Evolutionary conservation across 176 grass and related monocot genomes (phyloP), one percentile per base, ranked within the genome.

Genomic region (Triticum timopheevii): DNA sequence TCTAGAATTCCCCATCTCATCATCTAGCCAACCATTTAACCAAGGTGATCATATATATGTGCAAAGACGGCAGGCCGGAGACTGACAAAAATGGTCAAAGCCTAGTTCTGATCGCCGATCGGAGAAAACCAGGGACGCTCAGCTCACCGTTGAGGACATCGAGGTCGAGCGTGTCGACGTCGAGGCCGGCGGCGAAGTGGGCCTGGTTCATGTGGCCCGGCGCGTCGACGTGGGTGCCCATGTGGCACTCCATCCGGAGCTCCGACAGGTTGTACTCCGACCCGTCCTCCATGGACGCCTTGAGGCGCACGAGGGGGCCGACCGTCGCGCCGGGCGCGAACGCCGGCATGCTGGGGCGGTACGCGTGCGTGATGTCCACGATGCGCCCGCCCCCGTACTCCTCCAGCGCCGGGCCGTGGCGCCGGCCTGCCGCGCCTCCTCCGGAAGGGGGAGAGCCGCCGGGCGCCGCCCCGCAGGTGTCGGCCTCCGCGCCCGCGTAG

Each of bases 351-450:
- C 86, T 86, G 24, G 89, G 77, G 13, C 83, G 87, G 89, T 95
- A 95, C 62, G 87, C 89, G 80, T 98, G 95, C 68, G 91, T 98
- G 79, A 95, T 98, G 86, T 98, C 93, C 67, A 98, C 22, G 90
- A 98, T 93, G 62, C 86, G 49, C 40, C 89, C 84, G 52, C 80
- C 86, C 76, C 80, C 93, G 85, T 90, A 78, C 90, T 92, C 93
- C 85, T 88, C 93, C 10, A 83, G 65, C 42, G 23, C 72, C 42
- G 42, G 72, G 72, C 72, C 72, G 72, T 75, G 42, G 72, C 33
- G 61, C 61, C 28, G 27, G 12, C 69, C n/a, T 13, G 20, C 49
- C 12, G 2, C 25, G 12, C 10, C 35, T 2, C 36, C 45, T 54
- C 0, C 50, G 16, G 16, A 17, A 16, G 50, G 50, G 50, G 50